A percentile compares a stretch with the other conserved stretches of the same genome.
These are phyloP conservation scores for Clonostachys chloroleuca DNA, from an alignment of 2,329 filamentous ascomycete genomes.

Conservation along the genomic window DNA sequence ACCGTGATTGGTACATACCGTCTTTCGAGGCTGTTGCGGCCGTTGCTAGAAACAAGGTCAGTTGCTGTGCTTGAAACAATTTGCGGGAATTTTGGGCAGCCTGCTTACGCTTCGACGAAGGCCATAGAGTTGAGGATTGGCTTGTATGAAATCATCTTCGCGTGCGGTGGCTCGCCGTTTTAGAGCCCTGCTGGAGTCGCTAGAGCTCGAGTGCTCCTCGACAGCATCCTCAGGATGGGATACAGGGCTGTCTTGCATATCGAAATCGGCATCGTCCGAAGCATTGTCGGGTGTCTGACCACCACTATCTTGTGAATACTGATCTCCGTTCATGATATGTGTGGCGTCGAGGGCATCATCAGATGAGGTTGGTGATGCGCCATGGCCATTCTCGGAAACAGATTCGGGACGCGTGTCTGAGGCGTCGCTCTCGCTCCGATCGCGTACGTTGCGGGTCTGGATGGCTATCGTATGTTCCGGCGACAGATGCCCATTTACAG, in stretches of 20 bases:
- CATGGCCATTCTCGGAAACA: constrained; percentile 28
- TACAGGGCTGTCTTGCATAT: constrained; percentile 57
- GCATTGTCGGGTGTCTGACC: constrained; percentile 48
- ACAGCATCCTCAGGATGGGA: constrained; percentile 37
- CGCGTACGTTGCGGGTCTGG: constrained; percentile 26
- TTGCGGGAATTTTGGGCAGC: background rate
- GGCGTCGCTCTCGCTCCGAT: constrained; percentile 61
- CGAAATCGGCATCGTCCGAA: constrained; percentile 71
- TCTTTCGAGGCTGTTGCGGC: constrained; percentile 51
- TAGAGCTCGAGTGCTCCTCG: constrained; percentile 62
- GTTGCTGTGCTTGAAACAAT: constrained; percentile 16
- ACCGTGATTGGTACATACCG: constrained; percentile 37
- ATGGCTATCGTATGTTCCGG: constrained; percentile 41
- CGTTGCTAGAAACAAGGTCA: constrained; percentile 37
- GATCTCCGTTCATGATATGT: constrained; percentile 31
- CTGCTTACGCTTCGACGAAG: constrained; percentile 74
- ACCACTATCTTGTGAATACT: constrained; percentile 37
- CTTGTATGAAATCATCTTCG: constrained; percentile 80
- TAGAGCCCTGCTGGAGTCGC: constrained; percentile 60
- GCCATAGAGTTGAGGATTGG: constrained; percentile 93
- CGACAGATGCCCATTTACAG: constrained; percentile 63
- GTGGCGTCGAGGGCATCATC: constrained; percentile 33
- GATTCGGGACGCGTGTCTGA: constrained; percentile 65
- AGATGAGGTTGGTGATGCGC: constrained; percentile 33
- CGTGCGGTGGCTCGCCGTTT: constrained; percentile 71